Evolutionary conservation across 2,329 filamentous ascomycete species (phyloP).

Genomic region (Colletotrichum spinosum): DNA sequence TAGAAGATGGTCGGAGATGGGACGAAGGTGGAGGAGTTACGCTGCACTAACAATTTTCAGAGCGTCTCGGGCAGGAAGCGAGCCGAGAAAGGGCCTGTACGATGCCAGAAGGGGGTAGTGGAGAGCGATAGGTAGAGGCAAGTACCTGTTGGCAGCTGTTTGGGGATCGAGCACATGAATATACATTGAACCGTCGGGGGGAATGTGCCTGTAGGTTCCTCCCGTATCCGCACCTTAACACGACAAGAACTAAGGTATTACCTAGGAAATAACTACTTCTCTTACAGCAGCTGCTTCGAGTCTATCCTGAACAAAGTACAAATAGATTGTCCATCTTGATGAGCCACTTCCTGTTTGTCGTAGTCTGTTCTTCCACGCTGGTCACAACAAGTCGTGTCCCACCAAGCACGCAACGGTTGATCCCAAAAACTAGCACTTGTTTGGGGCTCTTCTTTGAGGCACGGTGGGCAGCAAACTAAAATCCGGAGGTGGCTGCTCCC

Average conservation of each 20-base stretch:
- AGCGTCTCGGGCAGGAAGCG: conserved; percentile 37
- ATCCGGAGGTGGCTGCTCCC: conserved; percentile 48
- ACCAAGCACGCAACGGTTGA: conserved; percentile 3
- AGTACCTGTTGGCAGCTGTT: neutral
- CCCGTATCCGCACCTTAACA: no score
- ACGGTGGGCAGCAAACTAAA: conserved; percentile 35
- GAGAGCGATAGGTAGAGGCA: neutral
- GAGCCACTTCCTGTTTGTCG: no score
- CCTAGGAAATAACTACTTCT: no score
- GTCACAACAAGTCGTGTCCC: neutral
- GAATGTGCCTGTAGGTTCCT: neutral
- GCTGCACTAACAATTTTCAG: conserved; percentile 36
- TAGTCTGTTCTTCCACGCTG: no score
- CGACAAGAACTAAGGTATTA: neutral
- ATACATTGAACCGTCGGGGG: no score
- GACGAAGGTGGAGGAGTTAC: conserved; percentile 34
- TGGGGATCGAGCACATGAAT: no score
- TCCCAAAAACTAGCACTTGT: conserved; percentile 1
- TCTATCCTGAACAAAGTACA: no score
- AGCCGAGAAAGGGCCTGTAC: conserved; percentile 31
- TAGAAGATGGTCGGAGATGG: conserved; percentile 31
- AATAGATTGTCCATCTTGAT: no score
- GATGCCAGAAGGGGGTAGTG: conserved; percentile 9
- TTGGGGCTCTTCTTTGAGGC: conserved; percentile 30
- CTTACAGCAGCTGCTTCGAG: no score